A percentile compares a stretch with the other conserved stretches of the same genome.
phyloP scores from a whole-genome alignment of 2,329 filamentous ascomycete genomes.

The Alternaria longipes region DNA sequence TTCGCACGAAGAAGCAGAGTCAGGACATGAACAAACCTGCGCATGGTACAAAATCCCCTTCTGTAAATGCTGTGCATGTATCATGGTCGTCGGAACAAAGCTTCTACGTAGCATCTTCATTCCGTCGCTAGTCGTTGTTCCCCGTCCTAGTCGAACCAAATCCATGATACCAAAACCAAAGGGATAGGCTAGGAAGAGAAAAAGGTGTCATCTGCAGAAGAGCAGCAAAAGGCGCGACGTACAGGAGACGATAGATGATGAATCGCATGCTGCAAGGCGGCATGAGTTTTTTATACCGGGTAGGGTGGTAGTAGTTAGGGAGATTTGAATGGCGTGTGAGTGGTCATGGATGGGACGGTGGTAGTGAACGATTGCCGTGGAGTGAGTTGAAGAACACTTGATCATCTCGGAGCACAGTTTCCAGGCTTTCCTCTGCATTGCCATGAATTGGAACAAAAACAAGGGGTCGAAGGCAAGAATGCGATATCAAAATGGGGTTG shows the following conservation, averaged over 20 bases:
- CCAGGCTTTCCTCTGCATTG: neutral
- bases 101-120: neutral
- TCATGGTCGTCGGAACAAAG: neutral
- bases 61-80: conserved; percentile 1
- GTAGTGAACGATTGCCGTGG: neutral
- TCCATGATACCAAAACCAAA: neutral
- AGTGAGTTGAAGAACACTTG: neutral
- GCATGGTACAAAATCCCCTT: conserved; percentile 1
- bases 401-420: neutral
- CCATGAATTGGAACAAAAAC: neutral
- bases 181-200: neutral
- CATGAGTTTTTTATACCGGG: neutral
- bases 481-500: neutral
- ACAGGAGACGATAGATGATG: neutral
- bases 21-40: neutral
- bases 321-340: neutral
- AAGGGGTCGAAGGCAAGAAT: neutral
- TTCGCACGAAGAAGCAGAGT: neutral
- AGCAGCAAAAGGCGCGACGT: neutral
- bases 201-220: neutral
- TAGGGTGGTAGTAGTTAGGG: neutral
- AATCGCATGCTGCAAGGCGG: neutral
- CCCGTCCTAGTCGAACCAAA: neutral
- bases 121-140: neutral
- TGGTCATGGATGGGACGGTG: neutral